A percentile compares a stretch with the other conserved stretches of the same genome.
phyloP scores from a whole-genome alignment of 305 asterid genomes.

The Fraxinus dipetala region DNA sequence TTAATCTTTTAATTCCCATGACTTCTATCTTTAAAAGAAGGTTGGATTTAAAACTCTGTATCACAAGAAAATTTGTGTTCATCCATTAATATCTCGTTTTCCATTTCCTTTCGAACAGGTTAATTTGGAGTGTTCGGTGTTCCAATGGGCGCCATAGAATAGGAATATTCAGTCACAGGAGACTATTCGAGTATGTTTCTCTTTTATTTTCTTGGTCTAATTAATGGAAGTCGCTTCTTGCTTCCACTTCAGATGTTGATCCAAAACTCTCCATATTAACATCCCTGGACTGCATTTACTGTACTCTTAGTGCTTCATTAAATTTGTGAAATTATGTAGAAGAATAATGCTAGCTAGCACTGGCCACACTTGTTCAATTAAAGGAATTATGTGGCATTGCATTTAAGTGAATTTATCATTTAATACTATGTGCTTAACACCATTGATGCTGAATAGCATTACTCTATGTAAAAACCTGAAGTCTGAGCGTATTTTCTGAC shows the following conservation, averaged over 20 bases:
- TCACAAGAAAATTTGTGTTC: background rate
- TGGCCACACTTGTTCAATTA: background rate
- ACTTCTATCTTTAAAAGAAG: background rate
- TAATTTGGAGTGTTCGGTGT: slow-evolving; percentile 70
- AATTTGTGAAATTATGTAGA: background rate
- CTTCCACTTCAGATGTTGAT: slow-evolving; percentile 5
- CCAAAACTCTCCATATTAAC: background rate
- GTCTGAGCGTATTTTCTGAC: background rate
- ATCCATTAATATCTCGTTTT: background rate
- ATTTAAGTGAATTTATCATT: background rate
- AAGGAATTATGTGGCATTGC: background rate
- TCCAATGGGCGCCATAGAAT: slow-evolving; percentile 58
- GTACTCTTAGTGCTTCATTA: background rate
- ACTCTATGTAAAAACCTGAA: background rate
- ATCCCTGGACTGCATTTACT: background rate
- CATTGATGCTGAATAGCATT: background rate
- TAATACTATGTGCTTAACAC: background rate
- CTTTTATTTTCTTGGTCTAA: background rate
- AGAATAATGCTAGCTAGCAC: background rate
- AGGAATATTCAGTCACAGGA: slow-evolving; percentile 82
- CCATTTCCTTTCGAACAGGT: slow-evolving; percentile 43
- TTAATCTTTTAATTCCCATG: background rate
- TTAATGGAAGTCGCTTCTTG: background rate
- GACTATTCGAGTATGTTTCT: slow-evolving; percentile 51
- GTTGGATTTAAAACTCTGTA: background rate